Evolutionary conservation across 345 rosid genomes (phyloP), one percentile per base, ranked within the genome.

Genomic region (Aquilaria malaccensis): DNA sequence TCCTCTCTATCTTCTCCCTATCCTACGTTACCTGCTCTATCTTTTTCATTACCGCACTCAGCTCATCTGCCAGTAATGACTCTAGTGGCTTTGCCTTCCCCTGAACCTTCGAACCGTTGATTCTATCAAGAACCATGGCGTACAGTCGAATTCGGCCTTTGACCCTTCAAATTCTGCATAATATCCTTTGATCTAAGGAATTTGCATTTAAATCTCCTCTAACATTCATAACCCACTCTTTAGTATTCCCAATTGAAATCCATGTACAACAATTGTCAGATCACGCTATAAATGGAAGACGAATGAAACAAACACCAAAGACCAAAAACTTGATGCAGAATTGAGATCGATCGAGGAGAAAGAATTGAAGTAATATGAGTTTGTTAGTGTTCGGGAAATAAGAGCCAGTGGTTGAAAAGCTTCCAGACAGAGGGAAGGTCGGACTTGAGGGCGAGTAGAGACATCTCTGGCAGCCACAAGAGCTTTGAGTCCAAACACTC

Each of bases 381-480:
- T 85, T 88, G 63, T 78, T 76, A 67, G 93, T 74, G 32, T 22
- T 94, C 97, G 9, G 99, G 90, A 22, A 94, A 89, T 3, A 95
- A 74, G 58, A 94, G 95, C 99, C 99, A 90, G 83, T 86, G 95
- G 55, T 88, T 90, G 70, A 88, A 94, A 65, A 94, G 89, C 70
- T 70, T 77, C 69, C 81, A 88, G 0, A 85, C 82, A 67, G 88
- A 88, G 62, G 74, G 82, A 11, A 92, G 88, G 67, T 82, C 78
- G 14, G 95, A 83, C 78, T 88, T 86, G 52, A 94, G 76, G 11
- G 77, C 85, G 58, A 76, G 62, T 0, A 97, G 86, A 55, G 98
- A 74, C 72, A 93, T 72, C 80, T 94, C 97, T 49, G 64, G 88
- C 1, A 94, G 80, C 82, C 84, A 96, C 71, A 94, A 76, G 66